These are phyloP conservation scores for Rhizophagus clarus DNA, from an alignment of 192 early-diverging fungal genomes.

Conservation along the genomic window DNA sequence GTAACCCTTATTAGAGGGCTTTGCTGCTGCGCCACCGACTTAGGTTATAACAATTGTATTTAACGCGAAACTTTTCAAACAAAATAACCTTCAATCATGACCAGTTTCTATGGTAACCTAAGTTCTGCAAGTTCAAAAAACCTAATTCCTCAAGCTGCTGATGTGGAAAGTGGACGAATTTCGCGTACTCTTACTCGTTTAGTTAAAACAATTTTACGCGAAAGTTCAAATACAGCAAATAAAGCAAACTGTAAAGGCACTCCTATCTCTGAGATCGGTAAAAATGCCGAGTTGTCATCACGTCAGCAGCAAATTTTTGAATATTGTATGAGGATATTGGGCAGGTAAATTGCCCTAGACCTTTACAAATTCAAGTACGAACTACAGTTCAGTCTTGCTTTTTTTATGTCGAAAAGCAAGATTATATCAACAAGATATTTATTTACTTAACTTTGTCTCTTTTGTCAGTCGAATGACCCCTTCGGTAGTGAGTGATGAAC, in stretches of 20 bases:
- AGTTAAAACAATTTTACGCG: constrained; percentile 23
- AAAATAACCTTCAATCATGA: background rate
- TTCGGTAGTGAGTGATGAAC: constrained; percentile 56
- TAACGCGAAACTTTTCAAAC: background rate
- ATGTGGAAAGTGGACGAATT: constrained; percentile 12
- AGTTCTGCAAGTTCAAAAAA: background rate
- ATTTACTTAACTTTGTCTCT: background rate
- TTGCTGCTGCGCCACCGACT: background rate
- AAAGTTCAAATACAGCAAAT: background rate
- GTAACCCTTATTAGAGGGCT: no score
- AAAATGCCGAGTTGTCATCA: background rate
- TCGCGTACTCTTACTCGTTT: constrained; percentile 4
- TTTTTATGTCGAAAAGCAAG: background rate
- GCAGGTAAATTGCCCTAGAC: constrained; percentile 9
- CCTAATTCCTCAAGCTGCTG: background rate
- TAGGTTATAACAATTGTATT: background rate
- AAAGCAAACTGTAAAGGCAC: background rate
- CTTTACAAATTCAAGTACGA: background rate
- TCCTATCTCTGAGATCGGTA: background rate
- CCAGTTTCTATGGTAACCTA: background rate
- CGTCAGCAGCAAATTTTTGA: constrained; percentile 23
- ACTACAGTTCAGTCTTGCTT: background rate
- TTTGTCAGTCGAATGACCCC: constrained; percentile 55
- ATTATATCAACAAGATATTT: background rate
- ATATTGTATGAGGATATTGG: constrained; percentile 27